These are phyloP conservation scores for Maudiozyma humilis DNA, from an alignment of 1,139 yeast genomes.

Conservation along the genomic window DNA sequence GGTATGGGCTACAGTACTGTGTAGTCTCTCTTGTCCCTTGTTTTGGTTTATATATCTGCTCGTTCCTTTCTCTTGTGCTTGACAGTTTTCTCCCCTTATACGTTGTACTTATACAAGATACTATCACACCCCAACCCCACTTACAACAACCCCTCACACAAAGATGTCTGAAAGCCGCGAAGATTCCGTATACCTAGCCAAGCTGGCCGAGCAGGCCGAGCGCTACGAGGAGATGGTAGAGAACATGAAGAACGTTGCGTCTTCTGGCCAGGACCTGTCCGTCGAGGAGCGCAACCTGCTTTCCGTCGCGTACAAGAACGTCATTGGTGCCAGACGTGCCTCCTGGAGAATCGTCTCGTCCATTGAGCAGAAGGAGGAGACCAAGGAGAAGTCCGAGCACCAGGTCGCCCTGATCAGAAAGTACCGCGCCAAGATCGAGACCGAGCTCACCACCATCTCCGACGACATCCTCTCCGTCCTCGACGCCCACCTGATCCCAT, in stretches of 20 bases:
- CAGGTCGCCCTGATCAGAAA: conserved; percentile 88
- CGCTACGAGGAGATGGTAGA: conserved; percentile 99
- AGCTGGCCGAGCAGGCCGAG: conserved; percentile 99
- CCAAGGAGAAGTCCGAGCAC: conserved; percentile 65
- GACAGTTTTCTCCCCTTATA: neutral
- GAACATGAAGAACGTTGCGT: conserved; percentile 95
- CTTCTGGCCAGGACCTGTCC: conserved; percentile 88
- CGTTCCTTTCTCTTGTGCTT: neutral
- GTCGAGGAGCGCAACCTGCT: conserved; percentile 96
- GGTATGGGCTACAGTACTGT: no score
- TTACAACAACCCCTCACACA: neutral
- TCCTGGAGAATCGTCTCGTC: conserved; percentile 98
- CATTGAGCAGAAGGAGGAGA: conserved; percentile 96
- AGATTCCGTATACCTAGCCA: conserved; percentile 97
- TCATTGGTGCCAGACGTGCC: conserved; percentile 98
- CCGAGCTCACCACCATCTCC: conserved; percentile 87
- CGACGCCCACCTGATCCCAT: conserved; percentile 82
- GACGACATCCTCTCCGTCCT: conserved; percentile 86
- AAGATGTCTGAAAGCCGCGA: conserved; percentile 85
- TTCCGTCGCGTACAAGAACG: conserved; percentile 96
- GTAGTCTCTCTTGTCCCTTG: neutral
- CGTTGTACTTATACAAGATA: neutral
- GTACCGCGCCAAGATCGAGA: conserved; percentile 90
- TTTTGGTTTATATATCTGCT: neutral
- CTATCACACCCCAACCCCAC: neutral